A percentile compares a stretch with the other conserved stretches of the same genome.
These are phyloP conservation scores for Opeltia flavorubescens DNA, from an alignment of 495 filamentous ascomycete species.

Conservation along the genomic window DNA sequence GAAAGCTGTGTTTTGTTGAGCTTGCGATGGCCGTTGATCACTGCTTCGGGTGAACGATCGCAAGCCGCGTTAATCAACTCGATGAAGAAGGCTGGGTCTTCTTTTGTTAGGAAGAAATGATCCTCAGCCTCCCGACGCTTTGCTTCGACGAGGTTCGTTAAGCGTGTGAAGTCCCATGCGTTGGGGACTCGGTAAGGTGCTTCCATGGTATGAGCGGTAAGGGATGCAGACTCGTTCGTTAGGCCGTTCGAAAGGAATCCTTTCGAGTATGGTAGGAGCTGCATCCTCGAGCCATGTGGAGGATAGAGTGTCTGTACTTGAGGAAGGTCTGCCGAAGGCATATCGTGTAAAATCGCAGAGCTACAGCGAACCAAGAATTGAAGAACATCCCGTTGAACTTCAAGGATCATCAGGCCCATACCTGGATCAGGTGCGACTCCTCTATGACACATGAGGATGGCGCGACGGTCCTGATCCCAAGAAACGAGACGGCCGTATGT, in stretches of 20 bases:
- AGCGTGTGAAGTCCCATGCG: conserved; percentile 23
- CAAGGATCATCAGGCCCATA: conserved; percentile 30
- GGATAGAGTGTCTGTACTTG: conserved; percentile 3
- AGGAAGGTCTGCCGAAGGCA: conserved; percentile 8
- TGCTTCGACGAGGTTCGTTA: conserved; percentile 27
- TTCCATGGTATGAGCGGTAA: conserved; percentile 25
- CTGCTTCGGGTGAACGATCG: not conserved
- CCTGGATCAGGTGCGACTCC: conserved; percentile 22
- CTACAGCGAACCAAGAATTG: conserved; percentile 29
- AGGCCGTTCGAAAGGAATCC: conserved; percentile 6
- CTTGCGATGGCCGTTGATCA: not conserved
- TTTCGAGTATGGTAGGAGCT: not conserved
- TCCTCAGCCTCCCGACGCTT: conserved; percentile 18
- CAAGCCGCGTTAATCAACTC: not conserved
- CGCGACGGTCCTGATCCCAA: conserved; percentile 26
- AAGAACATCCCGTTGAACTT: conserved; percentile 30
- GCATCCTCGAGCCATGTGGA: conserved; percentile 14
- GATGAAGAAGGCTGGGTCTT: conserved; percentile 2
- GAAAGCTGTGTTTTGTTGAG: not conserved
- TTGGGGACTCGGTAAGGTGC: conserved; percentile 31
- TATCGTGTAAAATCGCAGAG: conserved; percentile 28
- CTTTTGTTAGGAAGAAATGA: not conserved
- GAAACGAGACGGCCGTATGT: conserved; percentile 31
- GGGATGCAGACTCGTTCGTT: conserved; percentile 6
- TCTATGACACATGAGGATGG: conserved; percentile 17